A percentile compares a stretch with the other conserved stretches of the same genome.
Evolutionary conservation across 2,329 filamentous ascomycete genomes (phyloP).

Genomic region (Madurella fahalii): DNA sequence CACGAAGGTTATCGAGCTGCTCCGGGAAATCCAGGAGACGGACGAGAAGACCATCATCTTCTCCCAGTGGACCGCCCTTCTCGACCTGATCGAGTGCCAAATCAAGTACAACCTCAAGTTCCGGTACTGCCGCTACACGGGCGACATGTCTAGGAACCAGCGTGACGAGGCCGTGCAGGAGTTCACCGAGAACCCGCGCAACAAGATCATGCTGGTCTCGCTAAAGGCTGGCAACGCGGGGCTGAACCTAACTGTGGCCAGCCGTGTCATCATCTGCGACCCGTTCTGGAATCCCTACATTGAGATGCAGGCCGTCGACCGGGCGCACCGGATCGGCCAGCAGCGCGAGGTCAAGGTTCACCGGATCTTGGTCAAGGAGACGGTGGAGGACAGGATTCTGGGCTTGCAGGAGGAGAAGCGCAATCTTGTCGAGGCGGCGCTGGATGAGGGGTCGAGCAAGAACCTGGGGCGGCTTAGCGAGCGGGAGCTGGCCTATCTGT

Average conservation of each 20-base stretch:
- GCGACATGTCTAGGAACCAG: conserved; percentile 63
- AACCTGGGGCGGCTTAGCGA: conserved; percentile 62
- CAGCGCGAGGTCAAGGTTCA: conserved; percentile 70
- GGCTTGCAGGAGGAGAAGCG: conserved; percentile 75
- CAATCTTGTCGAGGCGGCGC: conserved; percentile 68
- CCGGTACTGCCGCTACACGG: conserved; percentile 68
- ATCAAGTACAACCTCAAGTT: conserved; percentile 51
- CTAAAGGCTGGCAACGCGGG: conserved; percentile 81
- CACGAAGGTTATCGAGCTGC: conserved; percentile 61
- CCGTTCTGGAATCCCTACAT: conserved; percentile 95
- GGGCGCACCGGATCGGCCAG: conserved; percentile 85
- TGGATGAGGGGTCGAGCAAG: conserved; percentile 70
- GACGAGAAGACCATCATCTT: conserved; percentile 78
- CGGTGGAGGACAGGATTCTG: conserved; percentile 84
- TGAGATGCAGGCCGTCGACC: conserved; percentile 87
- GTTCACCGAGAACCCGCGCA: conserved; percentile 56
- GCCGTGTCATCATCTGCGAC: conserved; percentile 83
- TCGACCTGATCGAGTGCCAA: conserved; percentile 73
- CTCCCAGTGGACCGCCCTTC: conserved; percentile 73
- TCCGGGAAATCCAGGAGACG: conserved; percentile 45
- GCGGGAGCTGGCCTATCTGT: conserved; percentile 67
- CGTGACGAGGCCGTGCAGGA: conserved; percentile 64
- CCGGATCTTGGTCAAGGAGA: conserved; percentile 69
- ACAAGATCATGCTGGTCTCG: conserved; percentile 71
- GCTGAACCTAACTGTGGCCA: conserved; percentile 78